Percentiles rank a stretch among this genome's conserved stretches.
Evolutionary conservation across 2,329 filamentous ascomycete species (phyloP).

Genomic region (Talaromyces islandicus): DNA sequence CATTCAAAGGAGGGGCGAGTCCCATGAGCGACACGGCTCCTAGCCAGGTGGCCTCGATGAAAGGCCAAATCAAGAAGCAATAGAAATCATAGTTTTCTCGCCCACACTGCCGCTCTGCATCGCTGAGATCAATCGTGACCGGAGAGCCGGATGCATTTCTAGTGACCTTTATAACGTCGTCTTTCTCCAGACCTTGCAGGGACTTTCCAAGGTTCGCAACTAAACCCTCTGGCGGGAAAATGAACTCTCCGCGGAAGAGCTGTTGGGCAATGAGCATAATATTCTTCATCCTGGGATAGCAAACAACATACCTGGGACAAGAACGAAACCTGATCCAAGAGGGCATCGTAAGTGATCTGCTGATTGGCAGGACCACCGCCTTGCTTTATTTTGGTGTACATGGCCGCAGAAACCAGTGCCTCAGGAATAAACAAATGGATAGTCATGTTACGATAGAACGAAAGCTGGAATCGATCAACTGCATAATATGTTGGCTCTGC

Average conservation of each 20-base stretch:
- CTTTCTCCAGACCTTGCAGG: conserved; percentile 67
- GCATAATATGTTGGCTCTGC: conserved; percentile 91
- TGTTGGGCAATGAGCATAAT: conserved; percentile 27
- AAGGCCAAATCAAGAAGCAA: conserved; percentile 97
- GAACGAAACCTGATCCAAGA: conserved; percentile 77
- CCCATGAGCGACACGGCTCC: conserved; percentile 84
- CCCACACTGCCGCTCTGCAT: conserved; percentile 68
- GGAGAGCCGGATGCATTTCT: conserved; percentile 48
- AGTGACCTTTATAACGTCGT: conserved; percentile 67
- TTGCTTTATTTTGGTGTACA: conserved; percentile 86
- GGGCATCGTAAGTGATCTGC: conserved; percentile 66
- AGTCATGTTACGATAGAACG: conserved; percentile 98
- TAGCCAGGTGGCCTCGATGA: conserved; percentile 91
- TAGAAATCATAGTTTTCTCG: conserved; percentile 98
- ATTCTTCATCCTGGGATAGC: not conserved
- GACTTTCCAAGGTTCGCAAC: conserved; percentile 75
- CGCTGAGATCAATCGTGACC: conserved; percentile 68
- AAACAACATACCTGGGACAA: conserved; percentile 57
- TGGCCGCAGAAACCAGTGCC: conserved; percentile 77
- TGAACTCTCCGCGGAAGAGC: conserved; percentile 93
- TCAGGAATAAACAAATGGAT: conserved; percentile 97
- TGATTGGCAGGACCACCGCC: conserved; percentile 81
- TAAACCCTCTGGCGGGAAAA: conserved; percentile 84
- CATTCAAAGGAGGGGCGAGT: conserved; percentile 63
- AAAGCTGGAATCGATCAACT: conserved; percentile 92